Evolutionary conservation across 495 filamentous ascomycete genomes (phyloP), one percentile per base, ranked within the genome.

Genomic region (Achaetomiella virescens): DNA sequence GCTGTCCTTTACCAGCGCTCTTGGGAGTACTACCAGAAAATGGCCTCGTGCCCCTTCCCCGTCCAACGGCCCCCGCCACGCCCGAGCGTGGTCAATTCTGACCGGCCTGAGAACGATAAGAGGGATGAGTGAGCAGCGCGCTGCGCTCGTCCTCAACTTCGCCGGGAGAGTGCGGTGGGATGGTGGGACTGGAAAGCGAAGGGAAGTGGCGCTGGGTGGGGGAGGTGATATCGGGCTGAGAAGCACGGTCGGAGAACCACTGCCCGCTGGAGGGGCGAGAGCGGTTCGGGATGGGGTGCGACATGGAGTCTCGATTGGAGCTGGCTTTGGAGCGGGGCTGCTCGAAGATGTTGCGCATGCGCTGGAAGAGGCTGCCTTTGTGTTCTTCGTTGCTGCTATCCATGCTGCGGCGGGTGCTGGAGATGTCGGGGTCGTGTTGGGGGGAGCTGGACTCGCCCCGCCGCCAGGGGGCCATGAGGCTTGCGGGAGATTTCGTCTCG

Each of bases 291-390:
- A 15, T 21, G 18, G 41, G 29, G 7, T 6, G 22, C 35, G 54
- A 33, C 20, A 38, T 36, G 6, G 20, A 29, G 18, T 43, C 21
- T 10, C 48, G 37, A 20, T 29, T 37, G 11, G 45, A 2, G 8
- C 22, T 41, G 24, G 33, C 15, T 20, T 17, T 21, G 33, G 41
- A 40, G 5, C 60, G 50, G 7, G 61, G 57, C 24, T 57, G 58
- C 47, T 69, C 68, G 45, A 69, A 70, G n/a, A 70, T 58, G 41
- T 44, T 67, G 20, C 68, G 60, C 68, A 70, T 69, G 7, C 59
- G 56, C 48, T 67, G 60, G 64, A 70, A 70, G n/a, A 70, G 57
- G 18, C 58, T 64, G 6, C 40, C 27, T 0, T 48, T 33, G n/a
- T 20, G 10, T 29, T 21, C 18, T 18, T 11, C 17, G 25, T 15